Base-by-base conservation (phyloP, 331 rosid genomes). In the Prunus yedoensis region DNA sequence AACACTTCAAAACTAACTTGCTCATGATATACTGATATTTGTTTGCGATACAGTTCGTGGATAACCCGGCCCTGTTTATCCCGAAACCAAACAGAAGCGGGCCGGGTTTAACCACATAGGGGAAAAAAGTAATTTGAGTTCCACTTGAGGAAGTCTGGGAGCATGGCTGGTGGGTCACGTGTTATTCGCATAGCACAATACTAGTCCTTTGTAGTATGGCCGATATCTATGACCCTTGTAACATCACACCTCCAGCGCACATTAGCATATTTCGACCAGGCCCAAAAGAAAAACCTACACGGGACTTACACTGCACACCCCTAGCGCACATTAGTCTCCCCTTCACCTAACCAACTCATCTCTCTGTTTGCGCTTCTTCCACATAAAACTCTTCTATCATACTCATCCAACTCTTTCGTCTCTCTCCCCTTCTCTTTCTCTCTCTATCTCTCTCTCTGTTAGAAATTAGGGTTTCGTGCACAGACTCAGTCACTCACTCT, bases 381-480 rank as follows among this genome's bases (percentile, higher is more conserved):
- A 81, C 93, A 79, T 73, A 82, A 81, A 71, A 78, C 79, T 59
- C 76, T 65, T 64, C 62, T 45, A 38, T 71, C 71, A 62, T 71
- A 51, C 68, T 67, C 57, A 28, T 13, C 10, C 68, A 23, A 47
- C 45, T 47, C 16, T 25, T 23, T 50, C 46, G n/a, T 56, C 21
- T 9, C 17, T 25, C 46, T 35, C 49, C 15, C 50, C 70, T 38
- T 35, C 41, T 46, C 3, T 53, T 77, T 49, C 76, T 63, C 76
- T 64, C 49, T 61, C 18, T 16, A 78, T 52, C 81, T 53, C 79
- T 49, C 76, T 63, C 78, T 61, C 18, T 16, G 84, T 66, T 84
- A 2, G 35, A 51, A 84, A 87, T 88, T 89, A 91, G 97, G 97
- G 97, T 88, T 93, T 84, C 75, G 23, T 59, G 2, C 74, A 21